Base-by-base conservation (phyloP, 306 rosid genomes). In the Cyclanthera cordifolia region DNA sequence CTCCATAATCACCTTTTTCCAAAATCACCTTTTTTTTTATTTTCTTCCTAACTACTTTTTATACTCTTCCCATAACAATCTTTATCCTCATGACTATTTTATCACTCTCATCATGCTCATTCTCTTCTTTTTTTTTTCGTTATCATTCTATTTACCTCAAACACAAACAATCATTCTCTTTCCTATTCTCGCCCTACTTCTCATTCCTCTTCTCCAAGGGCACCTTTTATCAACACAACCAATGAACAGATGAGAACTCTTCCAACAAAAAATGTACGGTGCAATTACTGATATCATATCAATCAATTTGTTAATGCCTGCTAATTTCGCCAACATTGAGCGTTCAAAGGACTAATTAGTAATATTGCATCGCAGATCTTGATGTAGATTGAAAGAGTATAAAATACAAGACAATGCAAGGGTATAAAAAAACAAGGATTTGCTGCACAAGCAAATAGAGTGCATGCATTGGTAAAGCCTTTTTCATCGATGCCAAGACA, bases 401-500 rank as follows among this genome's bases (percentile, higher is more conserved):
- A 50, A 17, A n/a, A 15, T 57, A 28, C 6, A 28, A 27, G 41
- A 28, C 11, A 15, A 41, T 63, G 52, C 51, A 20, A 41, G 69
- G 32, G 4, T 41, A 63, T 21, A 23, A 23, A 60, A n/a, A 65
- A 65, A 65, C 53, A 65, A 45, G 30, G 45, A 41, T 4, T 43
- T 21, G 12, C 69, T 39, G 52, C 52, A 63, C 69, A 63, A 14
- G 34, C 0, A 25, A 63, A 43, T 23, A 8, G 70, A 65, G 17
- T 43, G 30, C 51, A 63, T 63, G 50, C 69, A 63, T 41, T 63
- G 51, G 52, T 21, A 39, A 39, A 39, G 69, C 32, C 20, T 63
- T 63, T 39, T 39, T 41, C 69, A 41, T 39, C 11, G 27, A 63
- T 39, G 69, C 69, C 52, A 63, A 41, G 69, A 41, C 51, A 41